Evolutionary conservation across 257 asterid species (phyloP), one percentile per base, ranked within the genome.

Genomic region (Solanum chaucha): DNA sequence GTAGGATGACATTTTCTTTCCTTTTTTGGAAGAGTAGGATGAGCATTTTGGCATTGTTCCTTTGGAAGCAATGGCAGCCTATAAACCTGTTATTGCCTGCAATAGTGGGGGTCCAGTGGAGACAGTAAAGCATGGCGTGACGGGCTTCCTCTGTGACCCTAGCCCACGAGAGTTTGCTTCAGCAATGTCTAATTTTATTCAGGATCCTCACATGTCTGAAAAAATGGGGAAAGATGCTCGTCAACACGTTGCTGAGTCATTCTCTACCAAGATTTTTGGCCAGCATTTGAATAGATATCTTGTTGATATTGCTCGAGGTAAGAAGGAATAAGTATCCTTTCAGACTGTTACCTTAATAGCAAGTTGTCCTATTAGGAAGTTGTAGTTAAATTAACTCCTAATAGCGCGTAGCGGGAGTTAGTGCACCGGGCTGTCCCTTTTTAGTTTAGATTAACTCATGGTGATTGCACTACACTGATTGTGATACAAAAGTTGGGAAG

Each of bases 11-110:
- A 7, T 26, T 85, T 68, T n/a, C 14, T 22, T 86, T 68, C 14
- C 46, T 68, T 85, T 65, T 5, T 14, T 9, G 85, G 40, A 80
- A 2, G 67, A 46, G 80, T 87, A 96, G 99, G 98, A 96, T 36
- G 99, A 97, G 86, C 99, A 97, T 91, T 97, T 97, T 28, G 99
- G 99, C 58, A 97, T 97, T 34, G 99, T 97, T 83, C 99, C 99
- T 70, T 19, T 97, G 88, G 99, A 97, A 89, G 98, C 99, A 55
- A 97, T 97, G 99, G 99, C 99, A 58, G 95, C 99, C 8, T 85
- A 92, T 86, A 97, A 97, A 89, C 99, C 99, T 0, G 99, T 97
- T 35, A 92, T 96, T 36, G 98, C 99, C 7, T 96, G 99, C 91
- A 93, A 96, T 87, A 96, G 99, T 82, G 98, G 99, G 40, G 99